Percentiles rank a stretch among this genome's conserved stretches.
These are phyloP conservation scores for Yamadazyma epiphylla DNA, from an alignment of 1,139 yeast genomes.

Conservation along the genomic window DNA sequence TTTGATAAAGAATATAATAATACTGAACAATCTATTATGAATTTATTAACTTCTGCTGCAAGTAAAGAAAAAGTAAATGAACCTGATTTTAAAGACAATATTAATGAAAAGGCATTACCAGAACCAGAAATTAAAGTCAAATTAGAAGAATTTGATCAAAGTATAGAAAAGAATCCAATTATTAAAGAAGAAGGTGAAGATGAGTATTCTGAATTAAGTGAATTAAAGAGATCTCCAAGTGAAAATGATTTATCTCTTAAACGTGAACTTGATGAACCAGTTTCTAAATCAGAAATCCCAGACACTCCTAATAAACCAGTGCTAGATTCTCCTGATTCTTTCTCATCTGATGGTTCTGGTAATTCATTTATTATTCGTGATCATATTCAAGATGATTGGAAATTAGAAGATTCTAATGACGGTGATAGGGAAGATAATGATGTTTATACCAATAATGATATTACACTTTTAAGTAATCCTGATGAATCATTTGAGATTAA, in stretches of 20 bases:
- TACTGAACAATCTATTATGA: conserved; percentile 44
- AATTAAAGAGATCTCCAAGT: background rate
- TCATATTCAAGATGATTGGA: conserved; percentile 38
- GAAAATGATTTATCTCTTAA: background rate
- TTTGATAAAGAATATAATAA: conserved; percentile 37
- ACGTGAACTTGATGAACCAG: conserved; percentile 2
- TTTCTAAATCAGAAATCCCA: background rate
- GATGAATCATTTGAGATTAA: conserved; percentile 1
- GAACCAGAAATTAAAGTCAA: conserved; percentile 1
- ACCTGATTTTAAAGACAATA: background rate
- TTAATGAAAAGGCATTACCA: background rate
- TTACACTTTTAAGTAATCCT: conserved; percentile 9
- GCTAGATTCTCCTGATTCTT: conserved; percentile 2
- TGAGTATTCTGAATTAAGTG: background rate
- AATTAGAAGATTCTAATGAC: conserved; percentile 39
- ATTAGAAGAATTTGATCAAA: conserved; percentile 2
- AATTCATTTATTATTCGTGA: conserved; percentile 29
- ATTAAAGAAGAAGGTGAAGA: conserved; percentile 6
- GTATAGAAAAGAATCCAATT: conserved; percentile 7
- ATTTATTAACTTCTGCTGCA: conserved; percentile 20
- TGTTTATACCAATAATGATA: conserved; percentile 23
- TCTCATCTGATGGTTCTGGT: too few relatives aligned
- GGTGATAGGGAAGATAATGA: conserved; percentile 44
- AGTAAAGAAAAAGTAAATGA: conserved; percentile 1
- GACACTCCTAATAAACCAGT: too few relatives aligned